A percentile compares a stretch with the other conserved stretches of the same genome.
Evolutionary conservation across 495 filamentous ascomycete genomes (phyloP).

Genomic region (Penicillium verhagenii): DNA sequence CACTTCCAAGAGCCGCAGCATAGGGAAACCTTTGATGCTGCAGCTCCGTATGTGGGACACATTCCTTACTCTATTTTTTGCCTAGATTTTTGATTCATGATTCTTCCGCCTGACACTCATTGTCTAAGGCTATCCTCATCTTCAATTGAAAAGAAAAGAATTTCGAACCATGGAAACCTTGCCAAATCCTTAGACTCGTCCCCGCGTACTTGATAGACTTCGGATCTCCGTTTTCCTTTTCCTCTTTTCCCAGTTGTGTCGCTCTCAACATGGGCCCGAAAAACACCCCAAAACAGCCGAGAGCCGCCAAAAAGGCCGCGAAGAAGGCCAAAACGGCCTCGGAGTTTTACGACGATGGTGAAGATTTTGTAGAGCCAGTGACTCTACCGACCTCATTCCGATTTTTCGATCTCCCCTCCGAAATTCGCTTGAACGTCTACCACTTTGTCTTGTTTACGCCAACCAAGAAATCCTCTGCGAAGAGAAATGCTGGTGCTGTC

Average conservation of each 20-base stretch:
- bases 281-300: too few species aligned
- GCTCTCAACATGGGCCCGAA: constrained; percentile 20
- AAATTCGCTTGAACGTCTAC: constrained; percentile 74
- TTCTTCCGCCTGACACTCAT: not conserved
- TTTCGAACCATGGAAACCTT: constrained; percentile 14
- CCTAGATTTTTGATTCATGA: not conserved
- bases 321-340: constrained; percentile 1
- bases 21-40: constrained; percentile 49
- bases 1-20: constrained; percentile 63
- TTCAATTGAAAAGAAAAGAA: constrained; percentile 9
- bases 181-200: constrained; percentile 14
- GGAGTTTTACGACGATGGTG: constrained; percentile 18
- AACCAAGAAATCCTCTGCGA: constrained; percentile 26
- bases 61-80: constrained; percentile 20
- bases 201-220: constrained; percentile 20
- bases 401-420: constrained; percentile 75
- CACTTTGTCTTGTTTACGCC: constrained; percentile 56
- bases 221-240: not conserved
- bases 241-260: not conserved
- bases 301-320: constrained; percentile 15
- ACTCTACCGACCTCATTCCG: constrained; percentile 50
- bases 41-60: constrained; percentile 50
- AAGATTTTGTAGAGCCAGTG: constrained; percentile 12
- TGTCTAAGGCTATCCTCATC: not conserved
- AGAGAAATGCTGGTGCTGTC: constrained; percentile 46